Evolutionary conservation across 2,329 filamentous ascomycete species (phyloP), one percentile per base, ranked within the genome.

Genomic region (Exophiala sp.): DNA sequence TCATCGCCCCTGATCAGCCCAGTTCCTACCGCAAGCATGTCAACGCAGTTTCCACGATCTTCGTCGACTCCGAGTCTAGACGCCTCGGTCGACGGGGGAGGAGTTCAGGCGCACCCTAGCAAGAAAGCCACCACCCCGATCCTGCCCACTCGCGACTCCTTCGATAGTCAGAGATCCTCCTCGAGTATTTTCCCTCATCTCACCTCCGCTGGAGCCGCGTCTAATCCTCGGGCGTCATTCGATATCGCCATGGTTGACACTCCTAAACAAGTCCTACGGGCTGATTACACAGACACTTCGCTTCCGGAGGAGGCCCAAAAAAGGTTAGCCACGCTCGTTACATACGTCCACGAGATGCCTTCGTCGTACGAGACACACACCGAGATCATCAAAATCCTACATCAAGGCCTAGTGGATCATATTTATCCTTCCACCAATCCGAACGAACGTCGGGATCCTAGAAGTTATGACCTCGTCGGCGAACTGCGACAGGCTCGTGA

Each of bases 401-500:
- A 75, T 58, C 66, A 68, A 19, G 71, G 71, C 2, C 72, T 75
- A 34, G 64, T 71, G 1, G 69, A 73, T 45, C 71, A 75, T 50
- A 67, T 73, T 9, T 73, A 72, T 43, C 70, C 70, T 3, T 55
- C 58, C 2, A 68, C 69, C 10, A 67, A 68, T 29, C 70, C 70
- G 2, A 68, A 69, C 39, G 66, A 69, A 3, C 70, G 71, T 41
- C 69, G 70, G 7, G 68, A 74, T 40, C 71, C 71, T 1, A 66
- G 65, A 29, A 62, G 63, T 4, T 75, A 74, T 52, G 72, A 74
- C 50, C 62, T 74, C 4, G 65, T 75, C 7, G 67, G 65, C 42
- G 72, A 75, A 52, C 63, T 75, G 54, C 65, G 71, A 30, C 68
- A 63, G 18, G 72, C 73, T 2, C 74, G 80, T 50, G 74, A 78